Evolutionary conservation across 225 moss, liverwort and hornwort genomes (phyloP), one percentile per base, ranked within the genome.

Genomic region (Pseudoscleropodium purum): DNA sequence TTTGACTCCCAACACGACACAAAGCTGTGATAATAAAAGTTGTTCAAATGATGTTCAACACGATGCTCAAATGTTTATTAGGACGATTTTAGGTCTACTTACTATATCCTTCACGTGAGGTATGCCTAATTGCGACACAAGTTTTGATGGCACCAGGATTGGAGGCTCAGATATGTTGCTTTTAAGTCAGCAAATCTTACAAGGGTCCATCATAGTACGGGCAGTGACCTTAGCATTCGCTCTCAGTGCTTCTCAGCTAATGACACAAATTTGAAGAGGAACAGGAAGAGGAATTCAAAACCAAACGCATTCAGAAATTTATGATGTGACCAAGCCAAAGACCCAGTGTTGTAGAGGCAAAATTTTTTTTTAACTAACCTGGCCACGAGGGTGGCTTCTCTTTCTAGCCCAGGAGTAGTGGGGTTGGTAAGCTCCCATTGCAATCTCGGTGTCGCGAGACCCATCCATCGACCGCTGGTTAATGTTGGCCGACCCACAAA

Each of bases 391-490:
- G 83, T 98, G 96, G 18, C 86, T 91, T 26, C 79, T 60, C 54
- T 91, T 89, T n/a, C 90, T 87, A 15, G 65, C 37, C 95, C 95
- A 96, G 56, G 93, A 87, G 90, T 94, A 83, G 79, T 93, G 89
- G 52, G 96, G 97, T 92, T 98, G 98, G 84, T 93, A 98, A 33
- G 93, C 97, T 90, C 98, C 98, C 93, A 96, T 95, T 17, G 98
- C 97, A 90, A 98, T 96, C 90, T 98, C 98, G 15, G 96, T 98
- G 87, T 98, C 98, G n/a, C 98, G 93, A 85, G 96, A 96, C 61
- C 98, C 98, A 85, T 96, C 98, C 96, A 98, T 97, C n/a, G 98
- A 97, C 62, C 98, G 92, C 92, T 97, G 97, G 88, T 98, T 98
- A 80, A 98, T 98, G 91, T 98, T 98, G 86, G 97, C 98, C 43